A percentile compares a stretch with the other conserved stretches of the same genome.
These are phyloP conservation scores for Chaetomiaceae sp. DNA, from an alignment of 2,329 filamentous ascomycete genomes.

Conservation along the genomic window DNA sequence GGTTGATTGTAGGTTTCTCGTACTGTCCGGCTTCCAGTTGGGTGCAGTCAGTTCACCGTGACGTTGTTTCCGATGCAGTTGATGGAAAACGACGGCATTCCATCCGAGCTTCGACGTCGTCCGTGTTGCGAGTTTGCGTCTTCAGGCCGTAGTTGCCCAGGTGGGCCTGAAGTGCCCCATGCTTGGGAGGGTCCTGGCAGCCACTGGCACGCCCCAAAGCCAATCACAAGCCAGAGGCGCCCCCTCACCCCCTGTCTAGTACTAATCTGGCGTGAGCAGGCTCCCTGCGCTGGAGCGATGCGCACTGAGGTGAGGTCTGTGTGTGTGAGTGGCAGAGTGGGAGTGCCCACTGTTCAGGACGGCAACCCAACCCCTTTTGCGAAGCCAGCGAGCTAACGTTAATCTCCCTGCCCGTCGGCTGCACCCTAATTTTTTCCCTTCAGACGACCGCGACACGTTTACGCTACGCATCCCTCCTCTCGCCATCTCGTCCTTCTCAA, in stretches of 20 bases:
- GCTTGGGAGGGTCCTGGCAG: conserved; percentile 16
- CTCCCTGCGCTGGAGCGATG: conserved; percentile 20
- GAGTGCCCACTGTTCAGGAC: conserved; percentile 13
- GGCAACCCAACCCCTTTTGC: conserved; percentile 25
- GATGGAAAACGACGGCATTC: no score
- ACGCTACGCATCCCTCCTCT: conserved; percentile 18
- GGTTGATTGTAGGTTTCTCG: neutral
- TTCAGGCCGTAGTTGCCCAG: conserved; percentile 1
- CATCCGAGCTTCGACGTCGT: neutral
- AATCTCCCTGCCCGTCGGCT: conserved; percentile 19
- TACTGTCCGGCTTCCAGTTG: no score
- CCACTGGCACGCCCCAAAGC: conserved; percentile 15
- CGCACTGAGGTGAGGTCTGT: no score
- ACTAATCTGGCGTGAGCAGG: conserved; percentile 19
- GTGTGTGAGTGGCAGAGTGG: no score
- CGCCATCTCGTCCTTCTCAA: conserved; percentile 24
- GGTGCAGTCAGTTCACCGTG: no score
- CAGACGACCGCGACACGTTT: conserved; percentile 20
- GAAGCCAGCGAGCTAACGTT: conserved; percentile 12
- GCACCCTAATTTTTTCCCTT: conserved; percentile 27
- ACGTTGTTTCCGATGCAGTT: no score
- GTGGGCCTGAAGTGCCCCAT: neutral
- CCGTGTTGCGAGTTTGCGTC: neutral
- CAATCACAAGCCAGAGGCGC: conserved; percentile 18
- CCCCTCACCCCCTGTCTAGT: conserved; percentile 16